phyloP scores from a whole-genome alignment of 2,329 filamentous ascomycete species.

The Penicillium sp. region DNA sequence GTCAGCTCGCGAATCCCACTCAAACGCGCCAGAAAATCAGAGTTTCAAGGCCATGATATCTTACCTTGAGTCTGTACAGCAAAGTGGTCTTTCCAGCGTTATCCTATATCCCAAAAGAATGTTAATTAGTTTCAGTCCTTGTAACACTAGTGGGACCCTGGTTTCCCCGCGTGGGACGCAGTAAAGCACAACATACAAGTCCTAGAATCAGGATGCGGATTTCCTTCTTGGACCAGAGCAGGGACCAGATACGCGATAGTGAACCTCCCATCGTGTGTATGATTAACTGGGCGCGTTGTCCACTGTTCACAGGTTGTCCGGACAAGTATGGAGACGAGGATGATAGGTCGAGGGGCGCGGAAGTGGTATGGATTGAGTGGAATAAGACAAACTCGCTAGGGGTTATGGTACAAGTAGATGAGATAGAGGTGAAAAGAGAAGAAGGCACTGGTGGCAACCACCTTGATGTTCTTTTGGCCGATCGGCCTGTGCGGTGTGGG shows the following conservation, averaged over 20 bases:
- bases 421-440: conserved; percentile 6
- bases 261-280: conserved; percentile 52
- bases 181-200: conserved; percentile 61
- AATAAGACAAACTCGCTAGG: background rate
- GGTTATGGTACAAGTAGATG: conserved; percentile 5
- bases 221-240: conserved; percentile 93
- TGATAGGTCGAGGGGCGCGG: background rate
- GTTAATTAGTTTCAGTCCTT: conserved; percentile 11
- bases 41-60: background rate
- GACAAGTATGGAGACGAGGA: background rate
- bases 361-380: background rate
- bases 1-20: conserved; percentile 5
- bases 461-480: conserved; percentile 14
- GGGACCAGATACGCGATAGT: conserved; percentile 61
- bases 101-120: conserved; percentile 58
- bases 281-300: conserved; percentile 1
- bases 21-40: background rate
- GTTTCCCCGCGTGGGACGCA: conserved; percentile 12
- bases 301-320: background rate
- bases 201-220: conserved; percentile 93
- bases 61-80: conserved; percentile 90
- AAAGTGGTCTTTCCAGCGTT: conserved; percentile 98
- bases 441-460: conserved; percentile 21
- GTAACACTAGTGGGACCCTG: background rate
- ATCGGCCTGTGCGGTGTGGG: conserved; percentile 25